Evolutionary conservation across 2,329 filamentous ascomycete species (phyloP), one percentile per base, ranked within the genome.

Genomic region (Fonsecaea erecta): DNA sequence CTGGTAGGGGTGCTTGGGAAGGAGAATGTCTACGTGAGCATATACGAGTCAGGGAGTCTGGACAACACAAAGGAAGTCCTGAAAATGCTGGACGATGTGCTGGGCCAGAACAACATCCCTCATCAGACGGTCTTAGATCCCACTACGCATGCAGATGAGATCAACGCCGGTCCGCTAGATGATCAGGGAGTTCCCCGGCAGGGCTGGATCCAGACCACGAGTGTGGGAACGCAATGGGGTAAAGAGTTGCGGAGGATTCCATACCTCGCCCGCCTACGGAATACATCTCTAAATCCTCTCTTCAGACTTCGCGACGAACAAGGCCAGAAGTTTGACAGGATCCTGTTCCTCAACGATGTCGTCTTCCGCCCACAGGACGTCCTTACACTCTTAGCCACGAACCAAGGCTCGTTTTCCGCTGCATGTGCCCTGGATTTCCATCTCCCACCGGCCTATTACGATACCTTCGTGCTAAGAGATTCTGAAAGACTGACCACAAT

Each of bases 391-490:
- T 77, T 92, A 66, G 82, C 82, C 55, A 89, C 86, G 2, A 85
- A 88, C 70, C 71, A 77, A 16, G 81, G 83, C 5, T 72, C 78
- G 16, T 92, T 91, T 71, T 85, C 87, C 3, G 87, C 89, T 0
- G 88, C 88, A 2, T 93, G 90, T 72, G 88, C 88, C 0, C 78
- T 91, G 37, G 90, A 93, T 77, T 92, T 88, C 71, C 85, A 87
- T 67, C 68, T 67, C n/a, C 84, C 85, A 61, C 86, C 89, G 68
- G 81, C 85, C 46, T 90, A 87, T 74, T 92, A 93, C 75, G 90
- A 93, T 74, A 86, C 88, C 0, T 92, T 90, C 74, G 90, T 89
- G 1, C 85, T 88, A 21, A 83, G 90, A 14, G 90, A 92, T 71
- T 78, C 80, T 2, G 84, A 90, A 64, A 89, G 89, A 1, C 84